Percentiles rank a stretch among this genome's conserved stretches.
Evolutionary conservation across 1,139 yeast species (phyloP).

Genomic region (Zygoascus hellenicus): DNA sequence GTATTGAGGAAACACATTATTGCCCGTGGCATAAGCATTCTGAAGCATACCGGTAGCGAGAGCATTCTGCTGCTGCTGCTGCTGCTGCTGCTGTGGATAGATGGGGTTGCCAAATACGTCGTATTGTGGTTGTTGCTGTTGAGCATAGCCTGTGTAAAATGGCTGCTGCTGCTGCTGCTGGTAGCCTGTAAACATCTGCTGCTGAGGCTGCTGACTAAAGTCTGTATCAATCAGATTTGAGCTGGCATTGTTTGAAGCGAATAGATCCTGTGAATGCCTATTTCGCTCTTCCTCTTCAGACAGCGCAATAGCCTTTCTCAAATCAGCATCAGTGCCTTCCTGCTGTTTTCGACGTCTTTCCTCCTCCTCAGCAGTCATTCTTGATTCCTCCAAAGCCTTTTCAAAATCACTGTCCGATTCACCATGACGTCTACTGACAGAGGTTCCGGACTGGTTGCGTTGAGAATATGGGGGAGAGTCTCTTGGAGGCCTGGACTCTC

Average conservation of each 20-base stretch:
- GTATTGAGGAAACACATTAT: conserved; percentile 21
- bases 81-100: conserved; percentile 22
- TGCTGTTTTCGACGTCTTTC: conserved; percentile 47
- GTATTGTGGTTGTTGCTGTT: conserved; percentile 13
- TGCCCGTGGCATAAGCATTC: conserved; percentile 36
- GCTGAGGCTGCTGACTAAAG: conserved; percentile 14
- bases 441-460: conserved; percentile 12
- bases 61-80: conserved; percentile 31
- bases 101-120: conserved; percentile 83
- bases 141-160: not conserved
- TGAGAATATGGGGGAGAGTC: conserved; percentile 9
- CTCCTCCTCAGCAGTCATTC: conserved; percentile 82
- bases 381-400: conserved; percentile 76
- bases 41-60: conserved; percentile 50
- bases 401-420: conserved; percentile 78
- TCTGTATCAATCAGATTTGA: conserved; percentile 26
- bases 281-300: conserved; percentile 78
- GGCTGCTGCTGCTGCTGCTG: conserved; percentile 15
- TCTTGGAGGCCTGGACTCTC: conserved; percentile 10
- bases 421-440: conserved; percentile 28
- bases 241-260: conserved; percentile 20
- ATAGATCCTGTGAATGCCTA: conserved; percentile 21
- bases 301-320: conserved; percentile 74
- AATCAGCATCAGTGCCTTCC: conserved; percentile 58
- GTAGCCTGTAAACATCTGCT: conserved; percentile 5